Evolutionary conservation across 106 monocot genomes (phyloP).

Genomic region (Gastrodia elata): DNA sequence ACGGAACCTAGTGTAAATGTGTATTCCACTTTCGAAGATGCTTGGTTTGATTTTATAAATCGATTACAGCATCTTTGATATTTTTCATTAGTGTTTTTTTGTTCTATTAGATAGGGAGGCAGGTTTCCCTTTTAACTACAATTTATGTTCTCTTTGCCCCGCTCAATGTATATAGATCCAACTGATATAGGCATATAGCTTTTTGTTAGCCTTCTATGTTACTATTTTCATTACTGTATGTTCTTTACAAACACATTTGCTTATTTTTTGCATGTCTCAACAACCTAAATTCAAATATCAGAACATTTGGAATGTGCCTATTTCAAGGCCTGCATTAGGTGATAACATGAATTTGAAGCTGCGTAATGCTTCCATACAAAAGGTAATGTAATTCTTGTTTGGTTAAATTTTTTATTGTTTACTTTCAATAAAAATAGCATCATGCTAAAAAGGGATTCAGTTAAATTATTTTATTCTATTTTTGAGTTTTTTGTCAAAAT

Average conservation of each 20-base stretch:
- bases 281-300: conserved; percentile 14
- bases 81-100: neutral
- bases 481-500: too few species aligned
- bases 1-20: neutral
- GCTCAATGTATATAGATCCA: neutral
- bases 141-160: neutral
- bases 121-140: neutral
- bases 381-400: conserved; percentile 38
- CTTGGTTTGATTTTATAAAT: neutral
- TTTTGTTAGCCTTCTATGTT: neutral
- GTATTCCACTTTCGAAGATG: neutral
- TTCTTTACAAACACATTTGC: neutral
- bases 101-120: neutral
- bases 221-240: neutral
- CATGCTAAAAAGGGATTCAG: neutral
- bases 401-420: neutral
- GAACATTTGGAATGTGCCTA: conserved; percentile 52
- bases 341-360: conserved; percentile 25
- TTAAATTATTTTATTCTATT: neutral
- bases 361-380: conserved; percentile 58
- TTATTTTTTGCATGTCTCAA: conserved; percentile 3
- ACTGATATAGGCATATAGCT: too few species aligned
- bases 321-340: conserved; percentile 17
- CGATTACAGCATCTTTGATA: neutral
- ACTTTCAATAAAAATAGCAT: neutral